Evolutionary conservation across 1,284 basidiomycete genomes (phyloP).

Genomic region (Rhodotorula sp.): DNA sequence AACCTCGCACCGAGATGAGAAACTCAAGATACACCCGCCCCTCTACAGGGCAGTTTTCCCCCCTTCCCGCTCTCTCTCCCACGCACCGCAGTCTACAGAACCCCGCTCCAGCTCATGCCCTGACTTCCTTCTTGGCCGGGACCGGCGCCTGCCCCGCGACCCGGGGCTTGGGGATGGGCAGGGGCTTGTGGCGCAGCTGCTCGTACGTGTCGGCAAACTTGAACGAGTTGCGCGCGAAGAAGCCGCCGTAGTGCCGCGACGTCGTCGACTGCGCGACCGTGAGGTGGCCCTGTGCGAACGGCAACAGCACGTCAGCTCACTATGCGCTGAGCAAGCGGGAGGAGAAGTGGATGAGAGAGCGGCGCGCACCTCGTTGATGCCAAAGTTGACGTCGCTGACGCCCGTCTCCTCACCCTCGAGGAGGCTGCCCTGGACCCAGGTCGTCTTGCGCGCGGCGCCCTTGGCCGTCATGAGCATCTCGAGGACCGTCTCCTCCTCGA

Average conservation of each 20-base stretch:
- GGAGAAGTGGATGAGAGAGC: conserved; percentile 4
- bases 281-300: conserved; percentile 16
- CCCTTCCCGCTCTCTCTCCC: too few relatives aligned
- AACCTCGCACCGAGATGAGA: too few relatives aligned
- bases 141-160: not conserved
- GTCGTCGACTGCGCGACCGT: conserved; percentile 86
- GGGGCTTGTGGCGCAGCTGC: conserved; percentile 36
- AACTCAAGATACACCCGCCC: too few relatives aligned
- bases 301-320: not conserved
- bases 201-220: conserved; percentile 40
- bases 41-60: too few relatives aligned
- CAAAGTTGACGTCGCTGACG: conserved; percentile 92
- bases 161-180: conserved; percentile 36
- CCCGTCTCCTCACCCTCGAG: conserved; percentile 84
- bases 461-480: conserved; percentile 98
- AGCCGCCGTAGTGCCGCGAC: conserved; percentile 87
- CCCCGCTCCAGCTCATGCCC: not conserved
- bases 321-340: not conserved
- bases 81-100: too few relatives aligned
- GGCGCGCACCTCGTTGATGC: conserved; percentile 76
- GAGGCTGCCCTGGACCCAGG: conserved; percentile 64
- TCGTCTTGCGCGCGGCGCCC: conserved; percentile 63
- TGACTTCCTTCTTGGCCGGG: conserved; percentile 1
- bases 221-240: conserved; percentile 75
- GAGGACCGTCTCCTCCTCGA: conserved; percentile 89